Evolutionary conservation across 2,329 filamentous ascomycete genomes (phyloP), one percentile per base, ranked within the genome.

Genomic region (Penicillium sp.): DNA sequence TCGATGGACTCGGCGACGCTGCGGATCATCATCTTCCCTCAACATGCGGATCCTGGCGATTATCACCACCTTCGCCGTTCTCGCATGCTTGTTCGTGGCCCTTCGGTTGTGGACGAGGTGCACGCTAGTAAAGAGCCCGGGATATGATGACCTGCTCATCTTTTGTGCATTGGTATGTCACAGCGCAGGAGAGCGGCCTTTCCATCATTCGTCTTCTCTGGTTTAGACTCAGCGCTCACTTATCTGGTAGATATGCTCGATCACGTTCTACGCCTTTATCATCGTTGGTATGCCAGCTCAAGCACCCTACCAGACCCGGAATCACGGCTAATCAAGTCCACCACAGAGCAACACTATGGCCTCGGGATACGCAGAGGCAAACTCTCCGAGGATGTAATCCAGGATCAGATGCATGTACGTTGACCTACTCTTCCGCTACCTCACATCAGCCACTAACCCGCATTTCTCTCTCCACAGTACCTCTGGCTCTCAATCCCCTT

Each of bases 401-500:
- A 50, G 10, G 7, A 4, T 1, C 71, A 73, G 51, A 31, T 72
- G 41, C 67, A 60, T 42, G 72, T 72, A 67, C 41, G 58, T 55
- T 7, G 12, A n/a, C n/a, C 17, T 17, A 11, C 17, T 20, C 22
- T 5, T 2, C n/a, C n/a, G 1, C 22, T 15, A 28, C 28, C 14
- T 8, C 28, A 20, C 42, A 22, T 7, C 5, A 22, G 20, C 28
- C 41, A 31, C 39, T 61, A 12, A 38, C 49, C n/a, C 1, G 5
- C 6, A 1, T 12, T 0, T 8, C 0, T 17, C 41, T 17, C 10
- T 8, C 34, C 20, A 22, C 31, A 74, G 71, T 68, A 65, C 20
- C 65, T 75, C 31, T 74, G 67, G 66, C 55, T 70, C n/a, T 69
- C 71, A 0, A 58, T 76, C n/a, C 70, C 73, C 12, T 65, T 75